Base-by-base conservation (phyloP, 2,329 filamentous ascomycete species). In the Claviceps lovelessii region DNA sequence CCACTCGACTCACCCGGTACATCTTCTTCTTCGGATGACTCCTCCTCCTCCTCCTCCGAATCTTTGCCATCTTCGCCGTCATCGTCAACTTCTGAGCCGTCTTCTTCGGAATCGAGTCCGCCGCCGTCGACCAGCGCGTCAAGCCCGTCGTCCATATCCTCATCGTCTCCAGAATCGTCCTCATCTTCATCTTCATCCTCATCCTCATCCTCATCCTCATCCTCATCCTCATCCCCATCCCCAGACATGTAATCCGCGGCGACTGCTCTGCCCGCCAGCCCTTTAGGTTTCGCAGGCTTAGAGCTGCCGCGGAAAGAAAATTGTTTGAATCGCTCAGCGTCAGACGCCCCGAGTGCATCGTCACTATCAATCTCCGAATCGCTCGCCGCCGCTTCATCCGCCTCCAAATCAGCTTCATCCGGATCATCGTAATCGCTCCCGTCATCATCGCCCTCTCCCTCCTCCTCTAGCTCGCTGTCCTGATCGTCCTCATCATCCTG, bases 281-380 rank as follows among this genome's bases (percentile, higher is more conserved):
- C 61, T 58, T 65, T 63, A 49, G 67, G 60, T 17, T 64, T 65
- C 53, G 68, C 71, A 5, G 76, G 73, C 58, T 77, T 78, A 2
- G 74, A 76, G 67, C 79, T 84, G 28, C 79, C 80, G 37, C 77
- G 71, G 59, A 84, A 84, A 0, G 72, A 80, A 65, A 87, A 95
- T 0, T 80, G 81, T 60, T 86, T 83, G 63, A 95, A 89, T 52
- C 78, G 79, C 67, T 94, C 89, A 60, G 88, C 84, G 62, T 97
- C 91, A 60, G 88, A 93, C 54, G 86, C 83, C 3, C 83, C 87
- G 64, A 97, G 84, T 0, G 89, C 91, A 41, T 78, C 70, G 55
- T 84, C 80, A 62, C 80, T 84, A 51, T 79, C 75, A 55, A 84
- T 84, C 59, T 84, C 80, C 33, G 82, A 81, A 47, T 79, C 77